Evolutionary conservation across 2,329 filamentous ascomycete species (phyloP).

Genomic region (Pseudofabraea citricarpa): DNA sequence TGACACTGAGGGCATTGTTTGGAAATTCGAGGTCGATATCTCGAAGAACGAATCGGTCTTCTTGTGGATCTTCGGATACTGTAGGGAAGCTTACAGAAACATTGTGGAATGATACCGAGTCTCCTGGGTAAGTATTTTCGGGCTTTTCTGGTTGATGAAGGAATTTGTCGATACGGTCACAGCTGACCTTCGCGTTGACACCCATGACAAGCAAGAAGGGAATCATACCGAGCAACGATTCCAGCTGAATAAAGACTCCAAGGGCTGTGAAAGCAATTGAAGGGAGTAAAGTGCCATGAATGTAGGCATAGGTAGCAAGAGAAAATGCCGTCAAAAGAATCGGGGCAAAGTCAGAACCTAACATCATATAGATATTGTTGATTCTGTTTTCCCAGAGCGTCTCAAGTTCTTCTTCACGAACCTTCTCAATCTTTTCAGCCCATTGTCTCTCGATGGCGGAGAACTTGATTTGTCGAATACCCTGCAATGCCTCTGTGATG

Average conservation of each 20-base stretch:
- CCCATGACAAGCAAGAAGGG: slow-evolving; percentile 65
- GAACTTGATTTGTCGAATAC: slow-evolving; percentile 80
- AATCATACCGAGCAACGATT: slow-evolving; percentile 62
- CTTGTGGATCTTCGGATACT: slow-evolving; percentile 51
- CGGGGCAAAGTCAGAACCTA: slow-evolving; percentile 63
- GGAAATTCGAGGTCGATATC: slow-evolving; percentile 64
- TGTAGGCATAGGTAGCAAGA: slow-evolving; percentile 59
- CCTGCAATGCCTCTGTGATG: slow-evolving; percentile 68
- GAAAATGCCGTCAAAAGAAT: slow-evolving; percentile 67
- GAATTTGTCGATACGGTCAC: slow-evolving; percentile 66
- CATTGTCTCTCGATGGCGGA: slow-evolving; percentile 69
- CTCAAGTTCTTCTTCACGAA: slow-evolving; percentile 61
- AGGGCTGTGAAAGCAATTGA: slow-evolving; percentile 78
- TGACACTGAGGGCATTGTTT: slow-evolving; percentile 61
- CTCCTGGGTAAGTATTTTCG: slow-evolving; percentile 47
- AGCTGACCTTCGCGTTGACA: slow-evolving; percentile 68
- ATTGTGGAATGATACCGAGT: slow-evolving; percentile 58
- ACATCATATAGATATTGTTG: slow-evolving; percentile 15
- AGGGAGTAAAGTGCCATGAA: slow-evolving; percentile 58
- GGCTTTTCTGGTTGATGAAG: slow-evolving; percentile 59
- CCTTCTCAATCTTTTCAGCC: slow-evolving; percentile 60
- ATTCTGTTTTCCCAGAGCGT: slow-evolving; percentile 48
- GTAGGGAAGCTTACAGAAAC: slow-evolving; percentile 68
- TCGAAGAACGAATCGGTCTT: slow-evolving; percentile 59
- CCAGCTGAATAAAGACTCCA: slow-evolving; percentile 65